Evolutionary conservation across 2,329 filamentous ascomycete genomes (phyloP), one percentile per base, ranked within the genome.

Genomic region (Hypoxylon rubiginosum): DNA sequence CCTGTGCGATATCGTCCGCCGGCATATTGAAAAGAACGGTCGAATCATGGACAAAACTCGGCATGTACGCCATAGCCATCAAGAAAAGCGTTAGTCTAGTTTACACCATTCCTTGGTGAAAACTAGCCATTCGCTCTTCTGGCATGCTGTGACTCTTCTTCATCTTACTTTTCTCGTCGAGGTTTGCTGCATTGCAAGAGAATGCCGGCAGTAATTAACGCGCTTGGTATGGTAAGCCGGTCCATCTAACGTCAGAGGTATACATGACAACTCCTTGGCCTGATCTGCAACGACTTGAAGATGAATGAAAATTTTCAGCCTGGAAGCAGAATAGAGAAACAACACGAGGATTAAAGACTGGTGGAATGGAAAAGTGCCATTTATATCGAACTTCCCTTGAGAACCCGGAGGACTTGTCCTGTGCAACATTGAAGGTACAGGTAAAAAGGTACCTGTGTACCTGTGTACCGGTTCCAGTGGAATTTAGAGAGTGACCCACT

Each of bases 1-100:
- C 54, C 15, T 65, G 39, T 67, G 71, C 60, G 60, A 66, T 66
- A 66, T 52, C 62, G 63, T 66, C 60, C 46, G 57, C 55, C 55
- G 66, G 67, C 64, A 68, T 62, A 58, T 62, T 65, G 52, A 56
- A 50, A 66, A 24, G 21, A 49, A 64, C 53, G 61, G 64, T 6
- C 52, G 52, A 58, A 67, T 45, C 54, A 55, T 74, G 73, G 73
- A 70, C 72, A 64, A 73, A 75, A 67, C 72, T 75, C 73, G 73
- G 73, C 43, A 75, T 75, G 71, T 74, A 36, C 66, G 62, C 55
- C 64, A 69, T 67, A 58, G 49, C 61, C 52, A 21, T 56, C 28
- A 30, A 59, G 57, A 55, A 67, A 62, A 54, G 39, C 61, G 64
- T 63, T 68, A 70, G 67, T 49, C 34, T 59, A 30, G 49, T 53